A percentile compares a stretch with the other conserved stretches of the same genome.
phyloP scores from a whole-genome alignment of 1,139 yeast genomes.

The Suhomyces wounanorum region DNA sequence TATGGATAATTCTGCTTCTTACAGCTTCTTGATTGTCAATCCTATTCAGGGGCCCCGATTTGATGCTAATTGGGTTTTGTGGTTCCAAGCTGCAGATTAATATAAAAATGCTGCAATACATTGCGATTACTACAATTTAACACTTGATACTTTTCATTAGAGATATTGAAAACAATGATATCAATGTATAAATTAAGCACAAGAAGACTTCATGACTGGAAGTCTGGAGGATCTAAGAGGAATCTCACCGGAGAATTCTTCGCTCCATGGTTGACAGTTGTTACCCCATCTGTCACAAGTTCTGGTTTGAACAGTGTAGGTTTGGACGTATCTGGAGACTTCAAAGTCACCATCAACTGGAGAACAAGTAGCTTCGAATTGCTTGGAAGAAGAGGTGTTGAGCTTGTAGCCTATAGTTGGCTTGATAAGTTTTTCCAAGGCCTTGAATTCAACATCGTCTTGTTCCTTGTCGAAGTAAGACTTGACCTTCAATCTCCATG shows the following conservation, averaged over 20 bases:
- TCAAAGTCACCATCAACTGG: background rate
- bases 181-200: background rate
- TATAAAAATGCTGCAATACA: background rate
- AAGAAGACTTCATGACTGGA: background rate
- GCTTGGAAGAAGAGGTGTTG: background rate
- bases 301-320: background rate
- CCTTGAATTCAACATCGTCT: background rate
- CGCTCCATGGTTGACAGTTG: background rate
- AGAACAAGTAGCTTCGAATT: background rate
- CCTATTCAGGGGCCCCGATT: no score
- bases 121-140: no score
- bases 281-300: background rate
- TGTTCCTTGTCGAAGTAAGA: background rate
- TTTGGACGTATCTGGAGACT: slow-evolving; percentile 1
- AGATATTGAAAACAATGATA: background rate
- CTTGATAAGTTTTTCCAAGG: background rate
- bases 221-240: background rate
- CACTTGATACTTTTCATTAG: no score
- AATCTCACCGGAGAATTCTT: background rate
- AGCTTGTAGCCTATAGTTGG: background rate
- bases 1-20: no score
- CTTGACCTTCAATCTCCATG: background rate
- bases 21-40: no score
- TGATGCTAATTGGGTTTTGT: no score
- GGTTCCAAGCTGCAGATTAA: background rate